Evolutionary conservation across 768 basidiomycete species (phyloP).

Genomic region (Lactifluus volemus): DNA sequence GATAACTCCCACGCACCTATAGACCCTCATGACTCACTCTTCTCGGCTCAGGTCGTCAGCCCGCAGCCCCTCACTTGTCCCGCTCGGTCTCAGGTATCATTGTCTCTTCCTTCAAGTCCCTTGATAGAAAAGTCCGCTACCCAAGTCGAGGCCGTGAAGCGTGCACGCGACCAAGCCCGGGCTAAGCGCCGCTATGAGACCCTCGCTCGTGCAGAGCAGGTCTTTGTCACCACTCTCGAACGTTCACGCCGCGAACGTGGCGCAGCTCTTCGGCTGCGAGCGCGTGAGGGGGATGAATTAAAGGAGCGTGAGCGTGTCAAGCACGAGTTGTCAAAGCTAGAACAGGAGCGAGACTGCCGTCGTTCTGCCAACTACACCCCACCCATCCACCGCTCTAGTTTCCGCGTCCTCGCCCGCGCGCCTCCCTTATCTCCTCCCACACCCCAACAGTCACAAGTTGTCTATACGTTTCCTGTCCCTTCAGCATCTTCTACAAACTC

Average conservation of each 20-base stretch:
- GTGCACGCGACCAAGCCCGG: constrained; percentile 6
- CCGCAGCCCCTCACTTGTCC: constrained; percentile 2
- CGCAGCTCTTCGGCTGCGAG: constrained; percentile 1
- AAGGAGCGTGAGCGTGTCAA: constrained; percentile 4
- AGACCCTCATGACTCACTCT: constrained; percentile 2
- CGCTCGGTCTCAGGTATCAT: background rate
- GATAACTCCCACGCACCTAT: constrained; percentile 11
- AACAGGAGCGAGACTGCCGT: constrained; percentile 6
- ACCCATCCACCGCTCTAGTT: background rate
- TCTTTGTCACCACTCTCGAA: constrained; percentile 9
- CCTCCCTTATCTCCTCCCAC: background rate
- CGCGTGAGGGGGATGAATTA: constrained; percentile 4
- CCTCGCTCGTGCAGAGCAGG: constrained; percentile 8
- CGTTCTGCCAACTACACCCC: background rate
- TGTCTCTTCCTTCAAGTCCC: background rate
- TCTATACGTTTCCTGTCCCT: constrained; percentile 14
- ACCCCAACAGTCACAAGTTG: background rate
- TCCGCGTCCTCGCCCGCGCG: constrained; percentile 5
- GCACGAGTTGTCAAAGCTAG: constrained; percentile 8
- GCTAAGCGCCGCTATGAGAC: constrained; percentile 12
- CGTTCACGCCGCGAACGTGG: constrained; percentile 17
- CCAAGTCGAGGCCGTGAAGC: background rate
- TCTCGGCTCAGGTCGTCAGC: background rate
- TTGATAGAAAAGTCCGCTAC: background rate
- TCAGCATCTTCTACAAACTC: background rate